A percentile compares a stretch with the other conserved stretches of the same genome.
Conservation (phyloP, 768 basidiomycete genomes). For the Russula virescens region DNA sequence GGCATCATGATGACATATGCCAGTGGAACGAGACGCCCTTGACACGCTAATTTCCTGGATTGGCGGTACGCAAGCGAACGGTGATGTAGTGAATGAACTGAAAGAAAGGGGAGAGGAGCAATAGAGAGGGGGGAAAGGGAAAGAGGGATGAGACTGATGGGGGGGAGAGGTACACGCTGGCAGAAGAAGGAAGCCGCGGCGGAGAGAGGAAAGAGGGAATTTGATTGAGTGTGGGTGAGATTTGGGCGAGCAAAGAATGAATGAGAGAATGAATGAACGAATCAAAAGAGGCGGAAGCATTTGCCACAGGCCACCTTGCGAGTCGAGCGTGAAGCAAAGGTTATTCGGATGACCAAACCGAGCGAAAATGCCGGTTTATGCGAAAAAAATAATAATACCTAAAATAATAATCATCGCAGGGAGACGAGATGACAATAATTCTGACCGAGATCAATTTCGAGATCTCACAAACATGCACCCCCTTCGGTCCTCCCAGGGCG, state of each 20-base stretch:
- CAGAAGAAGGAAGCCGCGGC: constrained; percentile 16
- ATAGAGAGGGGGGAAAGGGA: neutral
- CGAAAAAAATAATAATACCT: neutral
- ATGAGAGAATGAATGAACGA: constrained; percentile 4
- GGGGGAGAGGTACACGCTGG: constrained; percentile 12
- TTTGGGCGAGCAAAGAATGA: neutral
- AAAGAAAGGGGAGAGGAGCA: neutral
- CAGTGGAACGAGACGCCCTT: too few relatives aligned
- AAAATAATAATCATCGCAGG: neutral
- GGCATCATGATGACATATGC: neutral
- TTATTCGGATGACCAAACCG: constrained; percentile 24
- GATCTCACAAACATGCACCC: constrained; percentile 8
- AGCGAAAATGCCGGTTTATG: constrained; percentile 23
- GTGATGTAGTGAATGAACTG: neutral
- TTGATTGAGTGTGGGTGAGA: constrained; percentile 9
- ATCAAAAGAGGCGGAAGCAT: constrained; percentile 10
- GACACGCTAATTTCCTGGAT: neutral
- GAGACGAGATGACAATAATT: neutral
- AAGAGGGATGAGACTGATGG: too few relatives aligned
- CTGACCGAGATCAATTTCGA: constrained; percentile 6
- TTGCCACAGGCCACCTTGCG: neutral
- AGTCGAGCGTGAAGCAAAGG: constrained; percentile 1
- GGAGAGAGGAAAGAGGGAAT: constrained; percentile 1
- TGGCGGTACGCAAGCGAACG: neutral
- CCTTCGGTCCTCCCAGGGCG: constrained; percentile 11